phyloP scores from a whole-genome alignment of 2,329 filamentous ascomycete species.

The Penicillium digitatum region DNA sequence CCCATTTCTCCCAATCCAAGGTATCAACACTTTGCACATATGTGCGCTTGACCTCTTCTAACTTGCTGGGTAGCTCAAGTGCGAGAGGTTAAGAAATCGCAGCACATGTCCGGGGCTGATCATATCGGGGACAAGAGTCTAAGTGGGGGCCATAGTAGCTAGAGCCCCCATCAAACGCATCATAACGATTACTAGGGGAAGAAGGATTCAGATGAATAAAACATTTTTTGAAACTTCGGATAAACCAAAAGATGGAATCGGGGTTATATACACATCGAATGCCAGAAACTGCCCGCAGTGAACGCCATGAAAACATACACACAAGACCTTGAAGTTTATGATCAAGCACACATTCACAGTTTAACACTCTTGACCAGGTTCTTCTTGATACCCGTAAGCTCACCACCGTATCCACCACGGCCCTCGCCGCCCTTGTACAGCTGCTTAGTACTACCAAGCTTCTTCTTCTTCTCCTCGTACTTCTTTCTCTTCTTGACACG shows the following conservation, averaged over 20 bases:
- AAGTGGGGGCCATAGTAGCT: not conserved
- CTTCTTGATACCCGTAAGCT: slow-evolving; percentile 92
- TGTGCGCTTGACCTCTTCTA: no score
- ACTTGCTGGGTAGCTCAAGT: no score
- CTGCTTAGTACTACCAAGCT: slow-evolving; percentile 79
- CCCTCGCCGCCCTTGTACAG: slow-evolving; percentile 83
- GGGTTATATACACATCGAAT: slow-evolving; percentile 26
- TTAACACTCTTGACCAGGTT: slow-evolving; percentile 90
- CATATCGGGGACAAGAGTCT: not conserved
- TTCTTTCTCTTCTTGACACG: slow-evolving; percentile 97
- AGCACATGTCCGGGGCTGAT: no score
- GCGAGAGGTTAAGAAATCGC: no score
- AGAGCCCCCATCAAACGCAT: not conserved
- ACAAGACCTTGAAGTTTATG: slow-evolving; percentile 17
- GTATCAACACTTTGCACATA: no score
- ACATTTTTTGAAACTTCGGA: slow-evolving; percentile 2
- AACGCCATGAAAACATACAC: slow-evolving; percentile 20
- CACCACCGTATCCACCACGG: slow-evolving; percentile 81
- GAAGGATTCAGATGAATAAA: not conserved
- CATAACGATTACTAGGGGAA: not conserved
- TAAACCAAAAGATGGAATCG: slow-evolving; percentile 17
- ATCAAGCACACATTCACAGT: slow-evolving; percentile 52
- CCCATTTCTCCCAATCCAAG: no score
- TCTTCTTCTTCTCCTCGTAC: slow-evolving; percentile 97
- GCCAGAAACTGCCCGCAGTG: slow-evolving; percentile 21